A percentile compares a stretch with the other conserved stretches of the same genome.
Conservation (phyloP, 1,139 yeast species). For the Oligophagozyma castellii region DNA sequence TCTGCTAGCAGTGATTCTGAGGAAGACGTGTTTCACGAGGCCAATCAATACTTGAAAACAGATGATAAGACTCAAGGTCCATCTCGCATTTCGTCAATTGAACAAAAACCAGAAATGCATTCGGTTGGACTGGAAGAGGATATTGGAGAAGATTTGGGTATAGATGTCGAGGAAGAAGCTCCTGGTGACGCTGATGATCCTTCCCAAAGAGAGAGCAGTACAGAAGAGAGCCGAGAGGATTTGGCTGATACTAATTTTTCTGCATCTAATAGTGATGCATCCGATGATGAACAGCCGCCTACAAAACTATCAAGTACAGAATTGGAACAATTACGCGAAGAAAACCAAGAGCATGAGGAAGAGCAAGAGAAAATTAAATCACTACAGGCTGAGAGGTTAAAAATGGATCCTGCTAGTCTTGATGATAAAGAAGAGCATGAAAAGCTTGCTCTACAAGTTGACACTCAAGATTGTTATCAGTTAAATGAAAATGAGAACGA, state of each 20-base stretch:
- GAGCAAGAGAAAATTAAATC: slow-evolving; percentile 18
- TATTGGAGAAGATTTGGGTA: slow-evolving; percentile 13
- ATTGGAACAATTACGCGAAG: no score
- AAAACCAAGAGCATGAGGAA: slow-evolving; percentile 11
- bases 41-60: slow-evolving; percentile 16
- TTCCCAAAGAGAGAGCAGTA: slow-evolving; percentile 3
- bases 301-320: no score
- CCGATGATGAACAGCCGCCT: no score
- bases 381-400: slow-evolving; percentile 23
- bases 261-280: no score
- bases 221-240: slow-evolving; percentile 2
- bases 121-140: slow-evolving; percentile 3
- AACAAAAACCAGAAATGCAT: slow-evolving; percentile 1
- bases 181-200: slow-evolving; percentile 12
- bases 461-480: slow-evolving; percentile 36
- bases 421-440: slow-evolving; percentile 33
- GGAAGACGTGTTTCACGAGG: slow-evolving; percentile 20
- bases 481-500: slow-evolving; percentile 40
- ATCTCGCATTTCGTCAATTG: neutral
- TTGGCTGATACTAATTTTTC: no score
- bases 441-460: no score
- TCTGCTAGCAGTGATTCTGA: slow-evolving; percentile 10
- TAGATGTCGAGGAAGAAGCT: slow-evolving; percentile 15
- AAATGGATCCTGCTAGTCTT: slow-evolving; percentile 33
- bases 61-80: slow-evolving; percentile 5